Conservation (phyloP, 768 basidiomycete species). For the Suillus americanus region DNA sequence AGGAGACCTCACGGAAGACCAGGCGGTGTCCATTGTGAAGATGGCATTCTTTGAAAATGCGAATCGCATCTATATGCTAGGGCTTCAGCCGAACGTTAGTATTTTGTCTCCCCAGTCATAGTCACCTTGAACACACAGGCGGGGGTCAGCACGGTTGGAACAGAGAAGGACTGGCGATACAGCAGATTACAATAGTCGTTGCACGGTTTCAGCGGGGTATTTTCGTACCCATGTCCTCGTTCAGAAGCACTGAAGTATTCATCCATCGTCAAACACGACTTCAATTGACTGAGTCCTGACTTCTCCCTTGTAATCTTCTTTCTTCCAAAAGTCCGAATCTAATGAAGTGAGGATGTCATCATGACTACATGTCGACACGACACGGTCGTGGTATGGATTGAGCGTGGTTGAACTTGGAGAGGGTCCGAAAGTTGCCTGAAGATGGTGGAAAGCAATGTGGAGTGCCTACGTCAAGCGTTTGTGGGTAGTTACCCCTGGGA, state of each 20-base stretch:
- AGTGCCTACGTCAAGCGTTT: not conserved
- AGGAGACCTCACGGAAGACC: slow-evolving; percentile 51
- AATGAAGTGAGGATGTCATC: slow-evolving; percentile 52
- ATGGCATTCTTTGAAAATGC: slow-evolving; percentile 67
- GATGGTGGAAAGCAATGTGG: not conserved
- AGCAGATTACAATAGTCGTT: not conserved
- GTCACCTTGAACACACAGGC: not conserved
- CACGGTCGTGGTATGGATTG: not conserved
- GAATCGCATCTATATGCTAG: slow-evolving; percentile 60
- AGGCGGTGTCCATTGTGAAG: slow-evolving; percentile 54
- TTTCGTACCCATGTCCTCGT: not conserved
- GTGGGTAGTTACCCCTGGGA: not conserved
- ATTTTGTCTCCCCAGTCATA: slow-evolving; percentile 5
- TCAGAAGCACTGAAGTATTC: not conserved
- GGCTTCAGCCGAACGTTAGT: slow-evolving; percentile 35
- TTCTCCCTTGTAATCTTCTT: slow-evolving; percentile 42
- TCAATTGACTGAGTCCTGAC: slow-evolving; percentile 41
- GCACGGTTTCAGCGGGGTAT: not conserved
- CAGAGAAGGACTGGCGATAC: not conserved
- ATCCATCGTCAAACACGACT: slow-evolving; percentile 44
- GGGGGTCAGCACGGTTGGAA: not conserved
- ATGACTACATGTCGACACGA: not conserved
- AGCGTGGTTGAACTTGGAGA: not conserved
- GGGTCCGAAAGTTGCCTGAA: not conserved
- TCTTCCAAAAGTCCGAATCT: slow-evolving; percentile 45